These are phyloP conservation scores for Ambrosia artemisiifolia DNA, from an alignment of 129 eudicot genomes.

Conservation along the genomic window DNA sequence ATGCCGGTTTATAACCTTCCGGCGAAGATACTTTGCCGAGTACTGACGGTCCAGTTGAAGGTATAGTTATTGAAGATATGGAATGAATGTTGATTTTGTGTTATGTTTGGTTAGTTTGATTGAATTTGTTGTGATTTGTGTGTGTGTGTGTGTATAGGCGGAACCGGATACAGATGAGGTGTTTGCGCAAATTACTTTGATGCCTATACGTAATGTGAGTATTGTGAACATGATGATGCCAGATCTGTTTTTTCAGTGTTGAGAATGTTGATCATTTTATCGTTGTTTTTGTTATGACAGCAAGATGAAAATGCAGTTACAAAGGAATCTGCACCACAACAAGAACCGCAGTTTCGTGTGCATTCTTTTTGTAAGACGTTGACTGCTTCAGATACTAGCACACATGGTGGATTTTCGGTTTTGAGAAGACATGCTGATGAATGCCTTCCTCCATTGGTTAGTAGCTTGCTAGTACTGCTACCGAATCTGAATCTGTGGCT, in stretches of 20 bases:
- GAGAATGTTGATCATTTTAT: neutral
- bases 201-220: constrained; percentile 10
- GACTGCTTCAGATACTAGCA: too few relatives aligned
- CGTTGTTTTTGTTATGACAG: neutral
- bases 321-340: neutral
- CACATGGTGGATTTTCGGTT: too few relatives aligned
- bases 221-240: neutral
- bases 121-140: neutral
- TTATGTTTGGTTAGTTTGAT: neutral
- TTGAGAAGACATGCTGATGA: too few relatives aligned
- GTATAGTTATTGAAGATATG: constrained; percentile 30
- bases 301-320: neutral
- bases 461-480: neutral
- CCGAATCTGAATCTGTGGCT: too few relatives aligned
- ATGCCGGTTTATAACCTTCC: constrained; percentile 92
- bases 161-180: constrained; percentile 15
- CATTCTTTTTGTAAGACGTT: constrained; percentile 10
- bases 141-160: neutral
- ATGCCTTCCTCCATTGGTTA: constrained; percentile 1
- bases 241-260: neutral
- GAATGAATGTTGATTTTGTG: neutral
- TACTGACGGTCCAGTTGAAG: constrained; percentile 62
- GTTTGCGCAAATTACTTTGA: constrained; percentile 10
- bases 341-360: neutral
- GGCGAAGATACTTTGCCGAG: constrained; percentile 91